These are phyloP conservation scores for Coemansia guatemalensis DNA, from an alignment of 192 early-diverging fungal genomes.

Conservation along the genomic window DNA sequence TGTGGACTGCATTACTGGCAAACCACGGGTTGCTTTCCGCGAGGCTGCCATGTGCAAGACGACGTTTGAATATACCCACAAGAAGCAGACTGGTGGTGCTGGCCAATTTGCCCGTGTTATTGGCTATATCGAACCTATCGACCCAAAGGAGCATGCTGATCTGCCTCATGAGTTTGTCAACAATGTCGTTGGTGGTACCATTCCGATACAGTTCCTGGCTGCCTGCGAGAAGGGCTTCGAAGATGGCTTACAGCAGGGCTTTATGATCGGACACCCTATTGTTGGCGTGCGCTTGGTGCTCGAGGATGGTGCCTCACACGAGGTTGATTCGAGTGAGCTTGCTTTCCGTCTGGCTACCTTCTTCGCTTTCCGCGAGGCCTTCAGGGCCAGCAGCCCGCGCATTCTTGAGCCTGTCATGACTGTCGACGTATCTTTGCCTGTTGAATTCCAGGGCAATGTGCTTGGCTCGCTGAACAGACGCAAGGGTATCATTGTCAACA, in stretches of 20 bases:
- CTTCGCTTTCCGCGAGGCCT: conserved; percentile 90
- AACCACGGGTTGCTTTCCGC: conserved; percentile 97
- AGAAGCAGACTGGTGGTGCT: conserved; percentile 97
- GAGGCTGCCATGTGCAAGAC: conserved; percentile 79
- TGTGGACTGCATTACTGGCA: conserved; percentile 92
- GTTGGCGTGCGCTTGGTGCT: conserved; percentile 85
- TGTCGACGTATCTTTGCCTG: conserved; percentile 84
- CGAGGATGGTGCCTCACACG: conserved; percentile 87
- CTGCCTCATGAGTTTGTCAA: conserved; percentile 74
- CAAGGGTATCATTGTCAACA: conserved; percentile 92
- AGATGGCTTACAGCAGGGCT: conserved; percentile 87
- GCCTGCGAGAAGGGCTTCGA: conserved; percentile 96
- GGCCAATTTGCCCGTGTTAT: conserved; percentile 93
- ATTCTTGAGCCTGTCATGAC: conserved; percentile 97
- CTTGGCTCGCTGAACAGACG: conserved; percentile 95
- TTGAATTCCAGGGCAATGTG: conserved; percentile 90
- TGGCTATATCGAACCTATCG: conserved; percentile 89
- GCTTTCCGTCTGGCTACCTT: conserved; percentile 90
- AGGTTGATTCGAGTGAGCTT: conserved; percentile 94
- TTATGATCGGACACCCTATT: conserved; percentile 88
- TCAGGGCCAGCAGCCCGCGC: conserved; percentile 73
- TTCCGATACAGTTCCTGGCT: conserved; percentile 88
- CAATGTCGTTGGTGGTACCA: conserved; percentile 90
- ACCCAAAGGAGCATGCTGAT: conserved; percentile 58
- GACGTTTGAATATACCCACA: conserved; percentile 95